These are phyloP conservation scores for Arthrobotrys entomopaga DNA, from an alignment of 2,329 filamentous ascomycete species.

Conservation along the genomic window DNA sequence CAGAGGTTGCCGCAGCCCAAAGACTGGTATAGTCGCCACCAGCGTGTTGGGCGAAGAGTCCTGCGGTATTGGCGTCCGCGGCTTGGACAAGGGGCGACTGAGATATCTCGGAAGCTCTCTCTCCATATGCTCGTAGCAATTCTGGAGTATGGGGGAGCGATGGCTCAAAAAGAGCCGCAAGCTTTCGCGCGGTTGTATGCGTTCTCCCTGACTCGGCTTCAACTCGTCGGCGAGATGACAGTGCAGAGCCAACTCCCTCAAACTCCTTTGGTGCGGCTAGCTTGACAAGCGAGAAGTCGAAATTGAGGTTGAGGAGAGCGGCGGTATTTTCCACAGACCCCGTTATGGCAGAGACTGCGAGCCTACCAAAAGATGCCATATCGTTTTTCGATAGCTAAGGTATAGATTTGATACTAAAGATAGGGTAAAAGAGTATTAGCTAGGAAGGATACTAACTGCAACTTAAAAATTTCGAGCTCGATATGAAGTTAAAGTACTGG, in stretches of 20 bases:
- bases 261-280: slow-evolving; percentile 37
- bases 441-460: too few species aligned
- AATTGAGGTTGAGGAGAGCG: slow-evolving; percentile 42
- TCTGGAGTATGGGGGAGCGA: slow-evolving; percentile 36
- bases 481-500: too few species aligned
- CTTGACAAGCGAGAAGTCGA: slow-evolving; percentile 50
- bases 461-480: too few species aligned
- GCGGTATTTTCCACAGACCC: slow-evolving; percentile 38
- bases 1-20: slow-evolving; percentile 61
- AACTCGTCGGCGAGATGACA: slow-evolving; percentile 21
- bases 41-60: slow-evolving; percentile 53
- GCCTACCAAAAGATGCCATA: slow-evolving; percentile 26
- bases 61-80: slow-evolving; percentile 10
- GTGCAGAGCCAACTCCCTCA: slow-evolving; percentile 29
- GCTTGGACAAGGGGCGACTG: slow-evolving; percentile 23
- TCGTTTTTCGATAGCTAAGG: not conserved
- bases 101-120: slow-evolving; percentile 54
- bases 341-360: slow-evolving; percentile 16
- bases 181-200: slow-evolving; percentile 36
- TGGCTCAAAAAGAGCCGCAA: slow-evolving; percentile 39
- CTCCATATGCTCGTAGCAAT: slow-evolving; percentile 47
- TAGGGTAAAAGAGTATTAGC: too few species aligned
- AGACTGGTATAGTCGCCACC: slow-evolving; percentile 59
- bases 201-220: slow-evolving; percentile 36
- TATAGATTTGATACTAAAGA: not conserved